Percentiles rank a stretch among this genome's conserved stretches.
Evolutionary conservation across 1,284 basidiomycete species (phyloP).

Genomic region (Ustilago cynodontis): DNA sequence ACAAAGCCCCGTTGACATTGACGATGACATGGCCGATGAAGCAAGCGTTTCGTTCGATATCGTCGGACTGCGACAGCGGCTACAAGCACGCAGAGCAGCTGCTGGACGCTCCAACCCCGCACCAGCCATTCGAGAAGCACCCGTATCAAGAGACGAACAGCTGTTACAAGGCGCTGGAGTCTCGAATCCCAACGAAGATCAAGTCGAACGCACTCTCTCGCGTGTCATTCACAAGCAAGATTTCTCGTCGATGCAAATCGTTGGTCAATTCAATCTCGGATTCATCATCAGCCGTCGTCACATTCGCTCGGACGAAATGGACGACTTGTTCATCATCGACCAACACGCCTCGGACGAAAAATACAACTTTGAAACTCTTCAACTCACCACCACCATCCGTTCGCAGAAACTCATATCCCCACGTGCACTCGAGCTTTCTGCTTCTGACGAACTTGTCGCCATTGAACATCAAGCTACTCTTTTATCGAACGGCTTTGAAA

Average conservation of each 20-base stretch:
- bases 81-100: slow-evolving; percentile 22
- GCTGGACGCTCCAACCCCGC: neutral
- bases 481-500: slow-evolving; percentile 87
- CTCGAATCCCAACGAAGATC: slow-evolving; percentile 74
- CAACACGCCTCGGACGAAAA: slow-evolving; percentile 86
- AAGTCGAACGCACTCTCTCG: slow-evolving; percentile 81
- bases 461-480: slow-evolving; percentile 86
- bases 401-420: slow-evolving; percentile 88
- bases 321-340: slow-evolving; percentile 87
- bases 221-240: slow-evolving; percentile 89
- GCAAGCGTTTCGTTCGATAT: slow-evolving; percentile 15
- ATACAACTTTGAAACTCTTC: slow-evolving; percentile 95
- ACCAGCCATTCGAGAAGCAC: neutral
- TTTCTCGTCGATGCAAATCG: slow-evolving; percentile 83
- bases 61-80: slow-evolving; percentile 2
- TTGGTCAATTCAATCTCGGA: slow-evolving; percentile 96
- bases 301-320: slow-evolving; percentile 44
- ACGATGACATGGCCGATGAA: neutral
- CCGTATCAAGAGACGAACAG: slow-evolving; percentile 28
- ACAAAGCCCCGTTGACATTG: neutral
- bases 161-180: slow-evolving; percentile 74
- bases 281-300: slow-evolving; percentile 87
- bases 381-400: slow-evolving; percentile 86
- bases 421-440: slow-evolving; percentile 82
- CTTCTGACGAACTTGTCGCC: slow-evolving; percentile 89